Evolutionary conservation across 108 stramenopile species (phyloP).

Genomic region (Bacterosira constricta): DNA sequence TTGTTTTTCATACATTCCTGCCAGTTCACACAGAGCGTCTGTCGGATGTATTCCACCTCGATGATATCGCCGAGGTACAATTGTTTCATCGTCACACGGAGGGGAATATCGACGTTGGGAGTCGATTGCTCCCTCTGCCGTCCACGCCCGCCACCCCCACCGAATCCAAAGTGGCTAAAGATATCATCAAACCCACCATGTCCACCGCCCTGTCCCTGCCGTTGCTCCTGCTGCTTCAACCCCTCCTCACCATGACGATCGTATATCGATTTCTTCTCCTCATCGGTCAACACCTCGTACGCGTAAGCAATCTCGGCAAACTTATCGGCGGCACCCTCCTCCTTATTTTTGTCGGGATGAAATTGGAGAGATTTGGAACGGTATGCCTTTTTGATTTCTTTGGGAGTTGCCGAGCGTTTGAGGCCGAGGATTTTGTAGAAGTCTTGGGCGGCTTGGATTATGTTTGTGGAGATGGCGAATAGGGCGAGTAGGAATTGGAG

Average conservation of each 20-base stretch:
- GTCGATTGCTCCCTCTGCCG: slow-evolving; percentile 82
- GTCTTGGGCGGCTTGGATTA: slow-evolving; percentile 50
- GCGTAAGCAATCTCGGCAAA: slow-evolving; percentile 96
- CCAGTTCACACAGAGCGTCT: slow-evolving; percentile 91
- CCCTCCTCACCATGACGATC: slow-evolving; percentile 98
- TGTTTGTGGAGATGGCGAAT: slow-evolving; percentile 6
- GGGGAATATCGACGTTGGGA: slow-evolving; percentile 92
- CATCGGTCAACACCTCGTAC: slow-evolving; percentile 96
- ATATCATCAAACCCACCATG: slow-evolving; percentile 80
- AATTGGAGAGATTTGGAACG: slow-evolving; percentile 90
- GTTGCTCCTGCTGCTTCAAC: slow-evolving; percentile 91
- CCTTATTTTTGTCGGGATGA: slow-evolving; percentile 97
- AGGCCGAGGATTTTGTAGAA: slow-evolving; percentile 86
- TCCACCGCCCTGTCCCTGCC: slow-evolving; percentile 71
- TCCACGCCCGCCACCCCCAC: slow-evolving; percentile 74
- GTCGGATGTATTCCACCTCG: slow-evolving; percentile 90
- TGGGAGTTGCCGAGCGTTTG: slow-evolving; percentile 64
- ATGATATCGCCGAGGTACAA: slow-evolving; percentile 91
- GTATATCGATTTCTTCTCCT: slow-evolving; percentile 93
- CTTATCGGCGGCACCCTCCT: slow-evolving; percentile 86
- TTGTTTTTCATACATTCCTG: slow-evolving; percentile 87
- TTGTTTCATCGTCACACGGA: slow-evolving; percentile 90
- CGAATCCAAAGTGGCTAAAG: slow-evolving; percentile 80
- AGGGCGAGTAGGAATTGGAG: slow-evolving; percentile 24
- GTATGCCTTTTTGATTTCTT: slow-evolving; percentile 96